Conservation (phyloP, 495 filamentous ascomycete genomes). For the Mycothermus thermophilus region DNA sequence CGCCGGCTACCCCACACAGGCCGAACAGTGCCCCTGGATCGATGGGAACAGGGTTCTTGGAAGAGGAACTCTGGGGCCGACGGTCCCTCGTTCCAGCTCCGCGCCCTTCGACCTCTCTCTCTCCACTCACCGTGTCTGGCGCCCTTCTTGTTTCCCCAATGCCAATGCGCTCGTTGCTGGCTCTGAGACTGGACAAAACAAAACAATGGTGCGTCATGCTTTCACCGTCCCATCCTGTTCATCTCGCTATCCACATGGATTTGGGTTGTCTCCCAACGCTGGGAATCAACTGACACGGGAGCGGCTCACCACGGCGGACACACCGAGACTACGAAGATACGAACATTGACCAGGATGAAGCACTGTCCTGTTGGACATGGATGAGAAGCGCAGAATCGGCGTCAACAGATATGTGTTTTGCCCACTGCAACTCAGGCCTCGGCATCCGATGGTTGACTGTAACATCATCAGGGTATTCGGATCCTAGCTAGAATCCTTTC, state of each 20-base stretch:
- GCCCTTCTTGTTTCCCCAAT: neutral
- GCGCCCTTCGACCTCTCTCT: conserved; percentile 3
- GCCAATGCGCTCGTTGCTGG: neutral
- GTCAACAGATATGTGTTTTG: no score
- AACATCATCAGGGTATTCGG: conserved; percentile 20
- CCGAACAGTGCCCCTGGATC: conserved; percentile 6
- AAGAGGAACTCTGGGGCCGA: conserved; percentile 13
- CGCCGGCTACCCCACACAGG: conserved; percentile 9
- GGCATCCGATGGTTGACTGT: conserved; percentile 11
- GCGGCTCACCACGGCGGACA: no score
- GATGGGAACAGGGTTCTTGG: conserved; percentile 1
- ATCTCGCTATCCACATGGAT: conserved; percentile 13
- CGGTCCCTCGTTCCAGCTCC: conserved; percentile 17
- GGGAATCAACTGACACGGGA: neutral
- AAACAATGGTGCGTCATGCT: conserved; percentile 3
- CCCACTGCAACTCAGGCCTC: no score
- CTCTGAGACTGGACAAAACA: no score
- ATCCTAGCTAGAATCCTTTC: conserved; percentile 12
- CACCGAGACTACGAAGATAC: no score
- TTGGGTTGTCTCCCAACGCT: neutral
- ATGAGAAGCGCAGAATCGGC: no score
- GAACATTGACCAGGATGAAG: conserved; percentile 5
- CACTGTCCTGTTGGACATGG: conserved; percentile 7
- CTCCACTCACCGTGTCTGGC: neutral
- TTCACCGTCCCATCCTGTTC: conserved; percentile 1